A percentile compares a stretch with the other conserved stretches of the same genome.
Evolutionary conservation across 2,329 filamentous ascomycete species (phyloP).

Genomic region (Endothia cerciana): DNA sequence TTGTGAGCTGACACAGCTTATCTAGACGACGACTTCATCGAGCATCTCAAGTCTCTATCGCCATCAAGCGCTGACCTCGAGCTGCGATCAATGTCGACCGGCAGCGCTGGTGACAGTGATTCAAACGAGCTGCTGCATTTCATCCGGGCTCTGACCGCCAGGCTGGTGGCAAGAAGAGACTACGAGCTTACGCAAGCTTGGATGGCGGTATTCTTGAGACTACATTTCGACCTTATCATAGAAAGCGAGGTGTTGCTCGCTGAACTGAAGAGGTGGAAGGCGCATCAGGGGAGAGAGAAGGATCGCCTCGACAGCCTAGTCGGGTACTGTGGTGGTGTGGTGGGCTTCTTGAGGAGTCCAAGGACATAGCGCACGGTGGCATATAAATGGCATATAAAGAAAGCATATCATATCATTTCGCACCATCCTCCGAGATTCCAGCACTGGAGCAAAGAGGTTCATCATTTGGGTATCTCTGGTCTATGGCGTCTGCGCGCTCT

Average conservation of each 20-base stretch:
- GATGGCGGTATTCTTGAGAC: conserved; percentile 90
- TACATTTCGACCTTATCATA: conserved; percentile 68
- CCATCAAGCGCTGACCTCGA: conserved; percentile 89
- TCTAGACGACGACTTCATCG: conserved; percentile 68
- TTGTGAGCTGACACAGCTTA: conserved; percentile 1
- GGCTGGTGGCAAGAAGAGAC: conserved; percentile 71
- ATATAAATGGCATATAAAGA: neutral
- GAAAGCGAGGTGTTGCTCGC: conserved; percentile 57
- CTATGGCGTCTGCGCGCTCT: neutral
- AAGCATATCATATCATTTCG: too few relatives aligned
- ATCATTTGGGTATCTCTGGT: neutral
- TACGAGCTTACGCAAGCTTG: conserved; percentile 95
- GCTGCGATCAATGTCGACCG: conserved; percentile 73
- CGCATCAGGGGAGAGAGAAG: conserved; percentile 72
- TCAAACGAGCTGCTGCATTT: conserved; percentile 78
- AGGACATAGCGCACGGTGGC: conserved; percentile 46
- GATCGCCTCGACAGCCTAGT: conserved; percentile 74
- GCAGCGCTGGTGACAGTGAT: conserved; percentile 47
- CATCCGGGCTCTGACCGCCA: conserved; percentile 75
- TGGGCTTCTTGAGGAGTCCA: conserved; percentile 75
- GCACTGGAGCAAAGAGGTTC: neutral
- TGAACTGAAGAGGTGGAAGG: conserved; percentile 71
- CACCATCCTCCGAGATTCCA: neutral
- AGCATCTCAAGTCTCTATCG: conserved; percentile 77
- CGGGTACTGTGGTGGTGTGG: conserved; percentile 85